Evolutionary conservation across 768 basidiomycete species (phyloP).

Genomic region (Kwoniella europaea): DNA sequence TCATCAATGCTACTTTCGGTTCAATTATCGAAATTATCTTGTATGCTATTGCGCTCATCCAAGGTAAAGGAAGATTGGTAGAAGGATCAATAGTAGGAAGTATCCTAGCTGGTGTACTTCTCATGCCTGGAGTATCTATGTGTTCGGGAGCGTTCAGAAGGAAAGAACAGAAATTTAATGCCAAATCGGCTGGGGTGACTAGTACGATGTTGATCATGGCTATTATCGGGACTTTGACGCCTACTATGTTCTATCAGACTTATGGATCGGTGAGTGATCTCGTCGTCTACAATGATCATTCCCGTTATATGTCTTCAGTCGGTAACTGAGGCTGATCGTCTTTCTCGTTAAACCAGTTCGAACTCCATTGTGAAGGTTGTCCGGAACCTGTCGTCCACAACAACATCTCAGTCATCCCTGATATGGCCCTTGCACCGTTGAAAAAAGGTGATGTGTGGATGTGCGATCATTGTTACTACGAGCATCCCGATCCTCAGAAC

Average conservation of each 20-base stretch:
- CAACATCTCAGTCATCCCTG: constrained; percentile 14
- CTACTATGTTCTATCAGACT: constrained; percentile 96
- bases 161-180: constrained; percentile 98
- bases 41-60: constrained; percentile 85
- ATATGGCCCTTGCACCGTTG: constrained; percentile 9
- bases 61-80: constrained; percentile 88
- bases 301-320: too few relatives aligned
- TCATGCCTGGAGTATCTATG: constrained; percentile 98
- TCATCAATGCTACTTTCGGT: constrained; percentile 98
- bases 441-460: constrained; percentile 67
- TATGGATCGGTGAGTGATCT: constrained; percentile 82
- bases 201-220: constrained; percentile 99
- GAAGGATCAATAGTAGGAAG: constrained; percentile 97
- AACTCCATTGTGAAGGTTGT: constrained; percentile 56
- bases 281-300: too few relatives aligned
- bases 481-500: constrained; percentile 86
- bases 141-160: constrained; percentile 81
- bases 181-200: constrained; percentile 97
- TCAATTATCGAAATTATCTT: constrained; percentile 97
- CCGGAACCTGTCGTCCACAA: constrained; percentile 32
- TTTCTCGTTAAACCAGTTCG: constrained; percentile 30
- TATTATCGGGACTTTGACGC: constrained; percentile 91
- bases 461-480: constrained; percentile 91
- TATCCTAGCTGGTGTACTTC: constrained; percentile 88
- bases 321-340: background rate